Evolutionary conservation across 2,329 filamentous ascomycete genomes (phyloP).

Genomic region (Exophiala mesophila): DNA sequence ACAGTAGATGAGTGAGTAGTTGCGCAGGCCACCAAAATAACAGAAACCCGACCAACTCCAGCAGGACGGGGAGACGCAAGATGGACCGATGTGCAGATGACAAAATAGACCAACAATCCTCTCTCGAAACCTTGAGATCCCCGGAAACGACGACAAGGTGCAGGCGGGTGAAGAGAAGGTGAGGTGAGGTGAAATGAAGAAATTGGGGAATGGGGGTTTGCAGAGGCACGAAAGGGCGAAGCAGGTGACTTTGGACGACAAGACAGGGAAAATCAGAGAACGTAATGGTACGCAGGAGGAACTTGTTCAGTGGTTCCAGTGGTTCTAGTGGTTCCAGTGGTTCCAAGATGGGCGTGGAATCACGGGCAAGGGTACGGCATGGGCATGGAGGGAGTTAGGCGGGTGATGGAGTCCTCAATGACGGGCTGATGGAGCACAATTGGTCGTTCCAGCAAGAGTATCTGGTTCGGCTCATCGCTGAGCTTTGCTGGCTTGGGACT

Average conservation of each 20-base stretch:
- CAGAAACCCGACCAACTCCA: constrained; percentile 25
- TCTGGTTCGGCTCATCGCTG: neutral
- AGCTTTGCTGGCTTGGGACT: neutral
- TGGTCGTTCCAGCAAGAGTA: neutral
- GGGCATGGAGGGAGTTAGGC: neutral
- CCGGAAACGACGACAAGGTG: constrained; percentile 27
- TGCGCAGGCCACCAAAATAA: constrained; percentile 11
- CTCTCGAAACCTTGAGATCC: constrained; percentile 9
- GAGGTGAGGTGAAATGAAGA: constrained; percentile 26
- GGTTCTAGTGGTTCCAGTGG: no score
- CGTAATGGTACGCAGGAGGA: no score
- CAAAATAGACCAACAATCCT: constrained; percentile 12
- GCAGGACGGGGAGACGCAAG: constrained; percentile 22
- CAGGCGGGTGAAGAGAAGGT: constrained; percentile 29
- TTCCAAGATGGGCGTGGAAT: neutral
- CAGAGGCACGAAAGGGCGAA: constrained; percentile 24
- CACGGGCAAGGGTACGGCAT: neutral
- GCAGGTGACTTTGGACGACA: constrained; percentile 29
- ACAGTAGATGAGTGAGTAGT: no score
- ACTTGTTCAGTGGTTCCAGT: no score
- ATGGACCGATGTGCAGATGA: constrained; percentile 21
- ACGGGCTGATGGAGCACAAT: neutral
- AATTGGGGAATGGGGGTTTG: constrained; percentile 21
- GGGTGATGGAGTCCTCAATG: neutral
- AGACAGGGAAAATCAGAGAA: neutral